Base-by-base conservation (phyloP, 2,329 filamentous ascomycete genomes). In the Colletotrichum salicis region DNA sequence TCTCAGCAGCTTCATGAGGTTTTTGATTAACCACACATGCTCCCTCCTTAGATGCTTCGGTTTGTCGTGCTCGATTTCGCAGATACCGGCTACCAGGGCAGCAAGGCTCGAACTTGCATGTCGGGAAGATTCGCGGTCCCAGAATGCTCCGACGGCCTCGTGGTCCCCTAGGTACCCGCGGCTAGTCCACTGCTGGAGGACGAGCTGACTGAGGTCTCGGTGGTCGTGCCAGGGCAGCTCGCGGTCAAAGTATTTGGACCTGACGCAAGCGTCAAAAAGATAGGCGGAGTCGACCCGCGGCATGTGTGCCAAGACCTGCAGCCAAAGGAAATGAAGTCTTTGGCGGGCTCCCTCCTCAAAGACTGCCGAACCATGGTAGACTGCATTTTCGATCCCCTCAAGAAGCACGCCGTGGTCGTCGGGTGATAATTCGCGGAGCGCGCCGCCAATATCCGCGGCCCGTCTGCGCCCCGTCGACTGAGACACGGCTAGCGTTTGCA, bases 161-260 rank as follows among this genome's bases (percentile, higher is more conserved):
- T 56, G 41, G 10, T 15, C 3, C 2, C n/a, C 48, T 22, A 73
- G 41, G 56, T 72, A 72, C 48, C 71, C 69, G 22, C 69, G 74
- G 41, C 76, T 77, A 13, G 45, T 22, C 76, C 76, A 77, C 10
- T 77, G 74, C 6, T 72, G 72, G 5, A 75, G 58, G 22, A 77
- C 54, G 4, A 77, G 63, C 37, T 64, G 56, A 69, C 74, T 66
- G 58, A 77, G 63, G 35, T 76, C 72, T 35, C 64, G 33, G 29
- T 74, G 72, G 29, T 66, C 29, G 7, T 70, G 8, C 22, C 58
- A 62, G 8, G 54, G 33, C 29, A 48, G 31, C 6, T 52, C 12
- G 24, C 45, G 51, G 51, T 61, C 41, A 63, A 74, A 75, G 37
- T 72, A 62, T 12, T 55, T 52, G 3, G 62, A 69, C 29, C 75